A percentile compares a stretch with the other conserved stretches of the same genome.
phyloP scores from a whole-genome alignment of 2,329 filamentous ascomycete genomes.

The Pleurostoma richardsiae region DNA sequence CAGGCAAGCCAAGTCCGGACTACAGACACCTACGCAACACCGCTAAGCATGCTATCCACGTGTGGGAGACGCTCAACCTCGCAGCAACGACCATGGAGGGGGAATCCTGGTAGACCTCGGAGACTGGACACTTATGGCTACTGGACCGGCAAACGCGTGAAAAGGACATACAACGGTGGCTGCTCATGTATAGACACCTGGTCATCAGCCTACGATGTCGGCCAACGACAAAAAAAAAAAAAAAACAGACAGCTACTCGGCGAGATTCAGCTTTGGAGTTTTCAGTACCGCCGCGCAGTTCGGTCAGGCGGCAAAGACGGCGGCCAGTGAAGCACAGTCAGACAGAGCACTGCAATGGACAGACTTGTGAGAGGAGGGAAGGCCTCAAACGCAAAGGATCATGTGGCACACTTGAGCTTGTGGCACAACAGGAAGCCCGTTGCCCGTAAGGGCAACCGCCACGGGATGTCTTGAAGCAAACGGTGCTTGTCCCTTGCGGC shows the following conservation, averaged over 20 bases:
- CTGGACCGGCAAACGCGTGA: no score
- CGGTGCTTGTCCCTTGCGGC: no score
- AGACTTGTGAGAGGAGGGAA: no score
- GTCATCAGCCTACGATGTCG: constrained; percentile 27
- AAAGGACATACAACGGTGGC: constrained; percentile 5
- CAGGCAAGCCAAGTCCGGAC: constrained; percentile 19
- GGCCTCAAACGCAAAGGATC: no score
- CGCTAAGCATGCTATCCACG: constrained; percentile 37
- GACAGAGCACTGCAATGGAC: no score
- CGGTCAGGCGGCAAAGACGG: constrained; percentile 30
- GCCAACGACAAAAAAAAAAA: constrained; percentile 29
- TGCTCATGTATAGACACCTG: constrained; percentile 26
- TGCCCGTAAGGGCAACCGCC: no score
- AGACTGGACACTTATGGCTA: constrained; percentile 11
- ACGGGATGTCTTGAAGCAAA: no score
- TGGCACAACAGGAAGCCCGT: no score
- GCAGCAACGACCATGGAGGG: constrained; percentile 21
- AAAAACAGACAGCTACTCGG: constrained; percentile 35
- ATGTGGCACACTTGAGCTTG: no score
- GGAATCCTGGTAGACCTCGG: constrained; percentile 24
- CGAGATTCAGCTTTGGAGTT: constrained; percentile 43
- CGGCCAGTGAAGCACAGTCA: no score
- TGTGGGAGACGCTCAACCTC: constrained; percentile 34
- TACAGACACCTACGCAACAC: constrained; percentile 33
- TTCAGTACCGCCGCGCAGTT: constrained; percentile 40